Evolutionary conservation across 176 grass and related monocot species (phyloP).

Genomic region (Bothriochloa decipiens): DNA sequence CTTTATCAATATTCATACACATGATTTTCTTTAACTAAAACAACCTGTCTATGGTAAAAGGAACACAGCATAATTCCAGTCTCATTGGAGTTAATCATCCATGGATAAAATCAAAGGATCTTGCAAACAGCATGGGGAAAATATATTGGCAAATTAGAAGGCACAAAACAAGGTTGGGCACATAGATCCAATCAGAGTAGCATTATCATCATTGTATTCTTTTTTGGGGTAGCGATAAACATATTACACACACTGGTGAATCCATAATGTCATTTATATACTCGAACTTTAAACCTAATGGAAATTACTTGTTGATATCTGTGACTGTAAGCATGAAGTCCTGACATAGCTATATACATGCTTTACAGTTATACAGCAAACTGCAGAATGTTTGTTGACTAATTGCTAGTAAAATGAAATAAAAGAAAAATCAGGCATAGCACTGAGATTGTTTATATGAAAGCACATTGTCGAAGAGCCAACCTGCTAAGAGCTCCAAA

Average conservation of each 20-base stretch:
- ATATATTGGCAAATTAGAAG: slow-evolving; percentile 11
- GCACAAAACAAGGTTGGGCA: background rate
- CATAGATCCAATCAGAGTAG: slow-evolving; percentile 1
- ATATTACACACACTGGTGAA: background rate
- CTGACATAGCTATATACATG: background rate
- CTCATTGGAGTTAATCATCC: slow-evolving; percentile 24
- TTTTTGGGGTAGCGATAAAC: background rate
- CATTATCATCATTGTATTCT: background rate
- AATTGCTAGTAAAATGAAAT: slow-evolving; percentile 1
- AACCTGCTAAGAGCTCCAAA: slow-evolving; percentile 96
- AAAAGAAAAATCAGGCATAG: background rate
- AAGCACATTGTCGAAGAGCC: slow-evolving; percentile 33
- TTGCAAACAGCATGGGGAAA: background rate
- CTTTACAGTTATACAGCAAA: background rate
- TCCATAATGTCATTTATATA: no score
- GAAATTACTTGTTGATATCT: slow-evolving; percentile 9
- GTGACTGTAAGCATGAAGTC: slow-evolving; percentile 5
- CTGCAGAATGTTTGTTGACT: slow-evolving; percentile 24
- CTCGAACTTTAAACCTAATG: background rate
- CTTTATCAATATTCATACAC: background rate
- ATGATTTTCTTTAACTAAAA: background rate
- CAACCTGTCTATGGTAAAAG: background rate
- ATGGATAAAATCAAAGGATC: slow-evolving; percentile 9
- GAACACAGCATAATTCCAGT: slow-evolving; percentile 24
- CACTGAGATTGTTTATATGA: slow-evolving; percentile 3